A percentile compares a stretch with the other conserved stretches of the same genome.
Conservation (phyloP, 257 asterid species). For the Rhazya stricta region DNA sequence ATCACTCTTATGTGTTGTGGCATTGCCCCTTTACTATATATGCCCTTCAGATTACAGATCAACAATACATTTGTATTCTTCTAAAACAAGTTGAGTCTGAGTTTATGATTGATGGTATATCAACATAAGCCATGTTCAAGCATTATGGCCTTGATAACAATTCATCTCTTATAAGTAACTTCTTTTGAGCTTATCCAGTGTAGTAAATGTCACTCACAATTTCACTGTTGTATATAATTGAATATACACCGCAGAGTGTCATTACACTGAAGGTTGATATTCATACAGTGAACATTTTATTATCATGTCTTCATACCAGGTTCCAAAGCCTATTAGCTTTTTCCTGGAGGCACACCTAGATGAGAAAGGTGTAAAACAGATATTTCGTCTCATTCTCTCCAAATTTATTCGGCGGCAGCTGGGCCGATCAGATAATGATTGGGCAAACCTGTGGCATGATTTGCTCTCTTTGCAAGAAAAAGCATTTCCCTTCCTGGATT, state of each 20-base stretch:
- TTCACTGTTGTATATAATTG: background rate
- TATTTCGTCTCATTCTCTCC: slow-evolving; percentile 86
- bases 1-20: background rate
- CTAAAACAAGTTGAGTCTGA: background rate
- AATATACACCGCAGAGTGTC: background rate
- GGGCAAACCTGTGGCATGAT: slow-evolving; percentile 98
- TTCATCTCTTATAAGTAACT: background rate
- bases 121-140: background rate
- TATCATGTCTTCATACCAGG: slow-evolving; percentile 34
- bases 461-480: slow-evolving; percentile 84
- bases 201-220: background rate
- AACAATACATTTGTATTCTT: background rate
- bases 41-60: background rate
- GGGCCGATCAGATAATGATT: slow-evolving; percentile 81
- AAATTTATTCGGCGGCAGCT: slow-evolving; percentile 84
- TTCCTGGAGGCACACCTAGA: slow-evolving; percentile 60
- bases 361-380: slow-evolving; percentile 84
- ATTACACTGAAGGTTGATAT: slow-evolving; percentile 2
- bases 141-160: background rate
- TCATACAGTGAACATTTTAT: background rate
- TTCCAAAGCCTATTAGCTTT: slow-evolving; percentile 82
- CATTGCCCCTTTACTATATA: background rate
- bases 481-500: slow-evolving; percentile 86
- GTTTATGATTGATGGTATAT: background rate
- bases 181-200: background rate